Evolutionary conservation across 495 filamentous ascomycete genomes (phyloP).

Genomic region (Penicillium soppii): DNA sequence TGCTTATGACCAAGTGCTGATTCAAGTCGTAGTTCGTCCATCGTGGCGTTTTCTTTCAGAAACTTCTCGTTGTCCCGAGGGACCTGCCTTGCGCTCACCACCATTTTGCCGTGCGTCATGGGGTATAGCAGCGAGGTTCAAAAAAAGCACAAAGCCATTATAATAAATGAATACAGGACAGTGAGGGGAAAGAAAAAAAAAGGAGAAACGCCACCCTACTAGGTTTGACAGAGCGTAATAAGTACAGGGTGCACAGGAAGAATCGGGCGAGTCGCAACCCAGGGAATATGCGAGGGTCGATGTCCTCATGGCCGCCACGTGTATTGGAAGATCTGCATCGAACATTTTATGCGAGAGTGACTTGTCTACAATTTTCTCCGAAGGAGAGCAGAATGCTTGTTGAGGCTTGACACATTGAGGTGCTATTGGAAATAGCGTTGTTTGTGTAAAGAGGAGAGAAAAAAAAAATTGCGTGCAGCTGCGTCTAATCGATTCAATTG

Average conservation of each 20-base stretch:
- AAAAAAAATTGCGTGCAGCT: neutral
- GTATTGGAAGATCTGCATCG: constrained; percentile 3
- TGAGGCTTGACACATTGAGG: neutral
- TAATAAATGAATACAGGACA: neutral
- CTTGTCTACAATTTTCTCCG: constrained; percentile 1
- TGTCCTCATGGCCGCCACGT: constrained; percentile 32
- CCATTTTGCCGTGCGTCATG: constrained; percentile 13
- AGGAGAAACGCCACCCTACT: constrained; percentile 8
- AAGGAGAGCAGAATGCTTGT: neutral
- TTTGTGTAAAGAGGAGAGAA: constrained; percentile 14
- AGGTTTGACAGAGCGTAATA: neutral
- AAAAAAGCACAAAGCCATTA: neutral
- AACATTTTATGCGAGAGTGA: constrained; percentile 13
- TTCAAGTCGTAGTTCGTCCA: constrained; percentile 42
- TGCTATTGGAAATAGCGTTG: neutral
- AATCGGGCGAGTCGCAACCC: constrained; percentile 5
- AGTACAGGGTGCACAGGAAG: constrained; percentile 7
- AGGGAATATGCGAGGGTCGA: constrained; percentile 24
- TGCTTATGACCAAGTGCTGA: constrained; percentile 47
- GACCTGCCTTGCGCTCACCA: neutral
- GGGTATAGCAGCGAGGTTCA: neutral
- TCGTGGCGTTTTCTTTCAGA: constrained; percentile 17
- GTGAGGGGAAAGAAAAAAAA: neutral
- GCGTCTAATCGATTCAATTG: neutral
- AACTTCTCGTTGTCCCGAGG: constrained; percentile 9